Percentiles rank a stretch among this genome's conserved stretches.
Evolutionary conservation across 768 basidiomycete species (phyloP).

Genomic region (Candolleomyces eurysporus): DNA sequence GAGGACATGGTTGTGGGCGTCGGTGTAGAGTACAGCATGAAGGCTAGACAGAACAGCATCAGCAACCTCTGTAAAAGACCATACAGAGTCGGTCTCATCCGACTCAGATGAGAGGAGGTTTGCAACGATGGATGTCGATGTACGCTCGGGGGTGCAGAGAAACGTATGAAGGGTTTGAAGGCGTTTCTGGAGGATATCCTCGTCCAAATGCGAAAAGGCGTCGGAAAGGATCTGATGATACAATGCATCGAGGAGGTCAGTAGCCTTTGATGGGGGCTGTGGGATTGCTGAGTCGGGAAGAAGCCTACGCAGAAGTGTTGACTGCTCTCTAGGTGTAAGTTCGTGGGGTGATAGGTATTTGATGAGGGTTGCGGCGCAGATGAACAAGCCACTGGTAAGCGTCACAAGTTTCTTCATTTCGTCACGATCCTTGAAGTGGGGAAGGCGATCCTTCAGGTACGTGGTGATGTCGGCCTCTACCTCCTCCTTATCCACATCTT

Average conservation of each 20-base stretch:
- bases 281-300: neutral
- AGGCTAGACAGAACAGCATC: conserved; percentile 5
- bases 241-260: conserved; percentile 1
- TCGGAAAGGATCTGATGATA: conserved; percentile 7
- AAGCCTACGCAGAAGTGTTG: neutral
- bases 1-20: conserved; percentile 1
- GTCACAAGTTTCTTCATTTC: conserved; percentile 4
- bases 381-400: conserved; percentile 10
- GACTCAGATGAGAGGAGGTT: neutral
- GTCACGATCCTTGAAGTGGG: neutral
- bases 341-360: conserved; percentile 4
- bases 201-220: conserved; percentile 1
- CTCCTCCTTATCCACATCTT: conserved; percentile 9
- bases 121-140: conserved; percentile 9
- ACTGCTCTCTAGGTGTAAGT: conserved; percentile 1
- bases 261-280: neutral
- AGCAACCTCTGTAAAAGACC: neutral
- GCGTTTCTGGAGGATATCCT: neutral
- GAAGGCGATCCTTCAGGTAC: conserved; percentile 6
- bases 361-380: conserved; percentile 14
- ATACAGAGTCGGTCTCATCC: neutral
- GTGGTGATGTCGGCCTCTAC: conserved; percentile 4
- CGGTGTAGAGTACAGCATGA: conserved; percentile 11
- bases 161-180: conserved; percentile 9
- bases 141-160: conserved; percentile 3